Evolutionary conservation across 2,329 filamentous ascomycete genomes (phyloP), one percentile per base, ranked within the genome.

Genomic region (Sporothrix curviconia): DNA sequence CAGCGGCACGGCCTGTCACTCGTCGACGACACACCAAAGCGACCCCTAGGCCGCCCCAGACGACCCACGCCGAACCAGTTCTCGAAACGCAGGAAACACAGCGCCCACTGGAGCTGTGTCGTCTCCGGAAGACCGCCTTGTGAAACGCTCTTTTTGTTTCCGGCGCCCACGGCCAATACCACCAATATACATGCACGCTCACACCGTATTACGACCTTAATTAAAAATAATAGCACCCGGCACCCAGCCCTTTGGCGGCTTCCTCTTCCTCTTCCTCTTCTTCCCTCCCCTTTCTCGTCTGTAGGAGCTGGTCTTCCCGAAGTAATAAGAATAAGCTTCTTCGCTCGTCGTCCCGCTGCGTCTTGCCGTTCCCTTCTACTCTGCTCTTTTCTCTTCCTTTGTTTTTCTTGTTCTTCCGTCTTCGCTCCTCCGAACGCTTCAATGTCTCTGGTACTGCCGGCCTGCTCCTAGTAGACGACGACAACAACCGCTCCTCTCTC

Each of bases 131-230:
- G 28, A 46, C 30, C 44, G 30, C n/a, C 30, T 59, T 44, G 52
- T 59, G 57, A 59, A 59, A 59, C 57, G 37, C 40, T 30, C 40
- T 50, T 50, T 25, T 50, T 44, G 44, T 50, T 30, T 34, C 54
- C 43, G 43, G 30, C 32, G 34, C 22, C 43, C 36, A 8, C 52
- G 9, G 19, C 36, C 49, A 22, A 42, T 37, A 12, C 49, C 36
- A 32, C 50, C 17, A 15, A 34, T 32, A 40, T 28, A n/a, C n/a
- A n/a, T n/a, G n/a, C 22, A 44, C 39, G 39, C 19, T 15, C 42
- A 40, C 36, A 17, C 22, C 22, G 15, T 36, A 19, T 14, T 24
- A n/a, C 51, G 51, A 28, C 37, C 36, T 24, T 51, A 37, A 28
- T 50, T 7, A 22, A 51, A 39, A 28, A 53, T 40, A 51, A 51